Conservation (phyloP, 2,329 filamentous ascomycete genomes). For the Beauveria varroae region DNA sequence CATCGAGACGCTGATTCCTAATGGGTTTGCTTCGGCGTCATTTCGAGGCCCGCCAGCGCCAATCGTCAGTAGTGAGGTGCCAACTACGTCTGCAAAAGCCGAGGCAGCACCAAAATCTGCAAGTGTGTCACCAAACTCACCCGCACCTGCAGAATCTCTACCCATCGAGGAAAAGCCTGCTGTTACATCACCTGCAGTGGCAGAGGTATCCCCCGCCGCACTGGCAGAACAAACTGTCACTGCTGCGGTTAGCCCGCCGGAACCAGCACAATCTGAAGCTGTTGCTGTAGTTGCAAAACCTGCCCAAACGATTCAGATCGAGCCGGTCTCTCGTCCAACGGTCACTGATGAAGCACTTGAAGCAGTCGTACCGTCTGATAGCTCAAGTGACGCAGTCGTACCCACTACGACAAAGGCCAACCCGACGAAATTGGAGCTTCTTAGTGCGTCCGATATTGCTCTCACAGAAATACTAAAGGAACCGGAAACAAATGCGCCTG, state of each 20-base stretch:
- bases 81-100: not conserved
- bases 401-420: not conserved
- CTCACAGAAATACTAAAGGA: not conserved
- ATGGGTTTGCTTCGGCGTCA: slow-evolving; percentile 15
- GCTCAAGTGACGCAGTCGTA: not conserved
- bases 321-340: not conserved
- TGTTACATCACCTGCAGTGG: not conserved
- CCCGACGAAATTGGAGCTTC: not conserved
- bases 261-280: not conserved
- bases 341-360: not conserved
- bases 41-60: slow-evolving; percentile 9
- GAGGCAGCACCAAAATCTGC: not conserved
- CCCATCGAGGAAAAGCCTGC: not conserved
- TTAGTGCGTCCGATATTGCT: not conserved
- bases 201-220: not conserved
- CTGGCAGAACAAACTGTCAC: not conserved
- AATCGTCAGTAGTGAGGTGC: not conserved
- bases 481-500: not conserved
- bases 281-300: not conserved
- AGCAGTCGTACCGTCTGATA: not conserved
- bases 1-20: slow-evolving; percentile 13
- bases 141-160: not conserved
- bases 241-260: not conserved
- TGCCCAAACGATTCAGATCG: not conserved
- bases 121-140: no score